These are phyloP conservation scores for Metschnikowia peoriensis DNA, from an alignment of 805 yeast genomes.

Conservation along the genomic window DNA sequence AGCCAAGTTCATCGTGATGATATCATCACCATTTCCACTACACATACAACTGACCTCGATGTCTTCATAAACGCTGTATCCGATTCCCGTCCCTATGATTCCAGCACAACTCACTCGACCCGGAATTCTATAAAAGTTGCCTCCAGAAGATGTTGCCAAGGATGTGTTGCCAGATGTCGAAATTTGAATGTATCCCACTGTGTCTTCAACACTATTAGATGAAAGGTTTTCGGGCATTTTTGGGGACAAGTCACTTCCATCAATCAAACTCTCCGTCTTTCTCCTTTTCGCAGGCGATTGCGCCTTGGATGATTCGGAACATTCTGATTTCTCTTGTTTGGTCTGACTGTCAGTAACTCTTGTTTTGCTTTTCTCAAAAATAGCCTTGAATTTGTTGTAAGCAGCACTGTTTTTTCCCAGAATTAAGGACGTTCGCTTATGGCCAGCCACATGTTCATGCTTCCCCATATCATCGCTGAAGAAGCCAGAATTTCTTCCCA, in stretches of 20 bases:
- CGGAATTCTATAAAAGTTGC: slow-evolving; percentile 47
- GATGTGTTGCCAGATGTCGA: neutral
- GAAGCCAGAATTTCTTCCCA: neutral
- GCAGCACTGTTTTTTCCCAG: neutral
- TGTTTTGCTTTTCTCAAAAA: neutral
- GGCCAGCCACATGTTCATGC: neutral
- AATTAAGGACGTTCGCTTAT: neutral
- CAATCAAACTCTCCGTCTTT: neutral
- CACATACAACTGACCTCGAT: slow-evolving; percentile 37
- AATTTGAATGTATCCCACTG: slow-evolving; percentile 42
- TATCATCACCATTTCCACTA: slow-evolving; percentile 60
- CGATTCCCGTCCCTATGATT: slow-evolving; percentile 46
- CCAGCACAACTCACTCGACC: slow-evolving; percentile 59
- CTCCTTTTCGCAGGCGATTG: neutral
- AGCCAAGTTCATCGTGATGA: slow-evolving; percentile 44
- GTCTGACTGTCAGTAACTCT: neutral
- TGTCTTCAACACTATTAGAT: slow-evolving; percentile 32
- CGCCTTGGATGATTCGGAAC: neutral
- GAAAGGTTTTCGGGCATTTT: neutral
- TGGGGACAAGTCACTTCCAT: too few species aligned
- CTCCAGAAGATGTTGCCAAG: slow-evolving; percentile 51
- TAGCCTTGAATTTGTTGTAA: neutral
- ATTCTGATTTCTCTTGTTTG: too few species aligned
- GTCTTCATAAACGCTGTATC: slow-evolving; percentile 16
- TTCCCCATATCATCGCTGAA: neutral